phyloP scores from a whole-genome alignment of 768 basidiomycete species.

The Rhizopogon rudus region DNA sequence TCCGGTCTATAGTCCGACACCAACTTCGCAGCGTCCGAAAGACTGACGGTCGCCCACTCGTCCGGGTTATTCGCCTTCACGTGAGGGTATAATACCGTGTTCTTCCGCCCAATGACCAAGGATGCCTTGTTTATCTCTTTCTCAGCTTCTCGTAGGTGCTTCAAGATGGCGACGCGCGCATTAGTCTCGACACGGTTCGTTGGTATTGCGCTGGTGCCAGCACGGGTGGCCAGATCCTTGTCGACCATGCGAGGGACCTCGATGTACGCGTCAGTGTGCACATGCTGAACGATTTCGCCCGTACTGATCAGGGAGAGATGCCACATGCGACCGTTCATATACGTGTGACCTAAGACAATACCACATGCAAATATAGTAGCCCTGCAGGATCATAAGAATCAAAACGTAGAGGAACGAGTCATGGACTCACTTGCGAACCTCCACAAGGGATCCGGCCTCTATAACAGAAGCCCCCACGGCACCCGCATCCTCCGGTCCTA shows the following conservation, averaged over 20 bases:
- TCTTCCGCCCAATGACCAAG: conserved; percentile 28
- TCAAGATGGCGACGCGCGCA: conserved; percentile 64
- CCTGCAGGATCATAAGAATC: conserved; percentile 13
- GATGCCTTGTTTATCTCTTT: conserved; percentile 39
- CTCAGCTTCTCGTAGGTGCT: conserved; percentile 50
- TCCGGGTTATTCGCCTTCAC: conserved; percentile 41
- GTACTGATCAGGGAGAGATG: conserved; percentile 25
- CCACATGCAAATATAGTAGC: conserved; percentile 17
- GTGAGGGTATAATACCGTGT: conserved; percentile 33
- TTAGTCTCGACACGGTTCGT: conserved; percentile 32
- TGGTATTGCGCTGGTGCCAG: conserved; percentile 33
- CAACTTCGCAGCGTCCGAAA: conserved; percentile 46
- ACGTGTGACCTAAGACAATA: conserved; percentile 24
- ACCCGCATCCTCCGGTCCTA: conserved; percentile 10
- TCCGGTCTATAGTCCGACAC: conserved; percentile 26
- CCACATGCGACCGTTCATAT: conserved; percentile 25
- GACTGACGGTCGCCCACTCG: conserved; percentile 52
- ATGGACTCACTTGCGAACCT: conserved; percentile 42
- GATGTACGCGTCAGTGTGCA: conserved; percentile 53
- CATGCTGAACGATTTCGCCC: conserved; percentile 51
- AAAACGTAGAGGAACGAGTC: too few relatives aligned
- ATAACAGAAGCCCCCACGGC: conserved; percentile 11
- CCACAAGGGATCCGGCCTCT: conserved; percentile 46
- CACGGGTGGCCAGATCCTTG: conserved; percentile 40
- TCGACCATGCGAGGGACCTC: conserved; percentile 53